phyloP scores from a whole-genome alignment of 2,329 filamentous ascomycete genomes.

The Gyromitra esculenta region DNA sequence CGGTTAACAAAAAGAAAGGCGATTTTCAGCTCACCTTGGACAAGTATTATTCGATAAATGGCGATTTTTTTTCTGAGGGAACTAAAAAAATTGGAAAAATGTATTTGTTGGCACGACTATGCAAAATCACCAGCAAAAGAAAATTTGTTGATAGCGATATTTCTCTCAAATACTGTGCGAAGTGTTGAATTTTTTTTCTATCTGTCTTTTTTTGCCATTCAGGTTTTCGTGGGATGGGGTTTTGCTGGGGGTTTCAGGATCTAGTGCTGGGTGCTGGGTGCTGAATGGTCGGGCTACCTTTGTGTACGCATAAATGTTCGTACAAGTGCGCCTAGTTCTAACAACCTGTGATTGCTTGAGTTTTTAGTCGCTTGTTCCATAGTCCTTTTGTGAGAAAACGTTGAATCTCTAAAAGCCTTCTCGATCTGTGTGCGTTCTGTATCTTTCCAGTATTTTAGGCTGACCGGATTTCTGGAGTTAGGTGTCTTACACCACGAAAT shows the following conservation, averaged over 20 bases:
- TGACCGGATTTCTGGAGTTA: not conserved
- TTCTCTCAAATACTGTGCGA: conserved; percentile 39
- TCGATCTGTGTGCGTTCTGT: not conserved
- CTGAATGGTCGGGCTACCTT: not conserved
- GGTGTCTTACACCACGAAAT: not conserved
- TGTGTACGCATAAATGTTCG: not conserved
- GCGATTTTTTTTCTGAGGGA: conserved; percentile 30
- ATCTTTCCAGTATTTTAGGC: not conserved
- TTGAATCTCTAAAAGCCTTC: not conserved
- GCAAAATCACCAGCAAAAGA: conserved; percentile 14
- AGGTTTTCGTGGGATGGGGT: not conserved
- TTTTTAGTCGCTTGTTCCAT: conserved; percentile 4
- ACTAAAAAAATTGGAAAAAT: conserved; percentile 15
- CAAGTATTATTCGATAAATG: conserved; percentile 48
- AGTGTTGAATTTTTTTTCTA: conserved; percentile 41
- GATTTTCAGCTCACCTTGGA: conserved; percentile 18
- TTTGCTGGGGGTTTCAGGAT: not conserved
- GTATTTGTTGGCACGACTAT: conserved; percentile 32
- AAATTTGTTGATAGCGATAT: conserved; percentile 15
- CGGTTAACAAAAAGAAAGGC: not conserved
- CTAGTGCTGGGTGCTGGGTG: not conserved
- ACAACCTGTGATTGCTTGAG: not conserved
- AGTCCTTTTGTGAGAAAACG: not conserved
- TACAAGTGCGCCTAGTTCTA: not conserved
- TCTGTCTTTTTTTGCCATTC: conserved; percentile 8